Conservation (phyloP, 2,329 filamentous ascomycete species). For the Phialophora tarda region DNA sequence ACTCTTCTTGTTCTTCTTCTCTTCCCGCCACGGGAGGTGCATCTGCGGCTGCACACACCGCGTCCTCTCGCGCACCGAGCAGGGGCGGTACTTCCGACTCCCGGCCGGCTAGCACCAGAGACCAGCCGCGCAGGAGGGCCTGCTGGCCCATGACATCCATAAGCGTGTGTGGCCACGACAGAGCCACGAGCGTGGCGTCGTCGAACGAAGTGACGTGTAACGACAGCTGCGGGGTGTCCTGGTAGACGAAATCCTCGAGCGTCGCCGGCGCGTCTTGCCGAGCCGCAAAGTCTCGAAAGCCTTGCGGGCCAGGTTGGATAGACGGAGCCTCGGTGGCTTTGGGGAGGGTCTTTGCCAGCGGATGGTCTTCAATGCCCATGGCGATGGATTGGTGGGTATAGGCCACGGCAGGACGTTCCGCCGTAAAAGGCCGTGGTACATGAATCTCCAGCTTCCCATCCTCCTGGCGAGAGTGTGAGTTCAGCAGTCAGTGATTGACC, state of each 20-base stretch:
- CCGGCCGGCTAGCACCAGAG: constrained; percentile 10
- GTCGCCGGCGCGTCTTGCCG: constrained; percentile 4
- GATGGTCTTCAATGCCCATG: constrained; percentile 3
- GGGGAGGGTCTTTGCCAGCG: constrained; percentile 10
- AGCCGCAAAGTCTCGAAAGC: neutral
- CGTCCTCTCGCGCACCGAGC: constrained; percentile 3
- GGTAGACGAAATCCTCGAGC: constrained; percentile 4
- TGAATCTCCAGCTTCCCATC: constrained; percentile 4
- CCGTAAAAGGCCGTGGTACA: constrained; percentile 5
- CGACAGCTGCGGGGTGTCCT: constrained; percentile 10
- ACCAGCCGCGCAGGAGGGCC: constrained; percentile 4
- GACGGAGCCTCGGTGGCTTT: neutral
- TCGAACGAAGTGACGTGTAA: constrained; percentile 9
- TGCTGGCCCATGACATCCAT: constrained; percentile 9
- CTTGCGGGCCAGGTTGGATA: neutral
- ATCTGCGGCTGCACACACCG: neutral
- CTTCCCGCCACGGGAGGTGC: neutral
- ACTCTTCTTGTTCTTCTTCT: constrained; percentile 1
- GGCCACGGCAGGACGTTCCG: constrained; percentile 2
- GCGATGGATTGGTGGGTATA: constrained; percentile 1
- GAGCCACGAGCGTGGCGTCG: constrained; percentile 9
- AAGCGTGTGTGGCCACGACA: constrained; percentile 5
- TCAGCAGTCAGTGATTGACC: neutral
- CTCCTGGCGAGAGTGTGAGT: neutral
- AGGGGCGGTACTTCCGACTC: constrained; percentile 3